Base-by-base conservation (phyloP, 2,329 filamentous ascomycete species). In the Fusarium odoratissimum region DNA sequence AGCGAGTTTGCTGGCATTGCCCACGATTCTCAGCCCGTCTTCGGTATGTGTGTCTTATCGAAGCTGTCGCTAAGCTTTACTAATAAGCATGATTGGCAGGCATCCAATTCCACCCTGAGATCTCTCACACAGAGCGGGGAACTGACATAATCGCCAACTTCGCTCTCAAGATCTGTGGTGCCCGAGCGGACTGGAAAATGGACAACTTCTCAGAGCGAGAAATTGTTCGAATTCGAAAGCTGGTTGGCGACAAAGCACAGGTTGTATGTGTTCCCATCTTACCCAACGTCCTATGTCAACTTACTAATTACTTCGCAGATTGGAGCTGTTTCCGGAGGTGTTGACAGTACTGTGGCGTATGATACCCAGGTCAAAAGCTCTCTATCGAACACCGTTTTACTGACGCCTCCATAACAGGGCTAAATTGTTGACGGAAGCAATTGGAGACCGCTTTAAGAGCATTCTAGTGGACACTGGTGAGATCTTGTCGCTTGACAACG, bases 241-340 rank as follows among this genome's bases (percentile, higher is more conserved):
- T 52, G 23, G 33, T 52, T 25, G 31, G 49, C 33, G 49, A 52
- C 33, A 52, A 52, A 19, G 49, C 49, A 28, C 49, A 52, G 19
- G 49, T 52, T 38, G 64, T 67, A 64, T 41, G 86, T 59, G 83
- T 45, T 59, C 45, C 45, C 21, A 40, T 49, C 37, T 57, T 52
- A 16, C 41, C 46, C 30, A 58, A 33, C 35, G 33, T 48, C 40
- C 37, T n/a, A 45, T 61, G 33, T 35, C 41, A 33, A 25, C 44
- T 67, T 70, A 51, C 69, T 67, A 14, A 72, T 42, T 40, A 67
- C 19, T 60, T 42, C 35, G 35, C 56, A 72, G 67, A 38, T 52
- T 28, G 33, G 49, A 28, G 31, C 49, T 52, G 49, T 52, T 38
- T 38, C 49, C 19, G 31, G 31, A 38, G 49, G 31, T 17, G 49